A percentile compares a stretch with the other conserved stretches of the same genome.
Evolutionary conservation across 140 eudicot species (phyloP).

Genomic region (Stevia rebaudiana): DNA sequence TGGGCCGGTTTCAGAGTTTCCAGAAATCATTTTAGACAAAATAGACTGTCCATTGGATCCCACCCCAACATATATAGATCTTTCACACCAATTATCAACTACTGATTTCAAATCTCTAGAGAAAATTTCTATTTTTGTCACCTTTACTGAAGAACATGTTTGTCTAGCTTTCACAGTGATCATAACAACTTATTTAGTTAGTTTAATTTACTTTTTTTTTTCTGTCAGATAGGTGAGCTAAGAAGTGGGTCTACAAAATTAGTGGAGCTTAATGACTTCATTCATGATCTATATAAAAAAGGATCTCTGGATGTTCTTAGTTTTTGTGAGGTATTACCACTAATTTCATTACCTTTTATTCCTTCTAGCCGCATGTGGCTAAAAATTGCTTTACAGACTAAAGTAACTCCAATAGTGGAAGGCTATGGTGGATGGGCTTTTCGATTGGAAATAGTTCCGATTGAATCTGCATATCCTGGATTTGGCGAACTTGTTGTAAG

Average conservation of each 20-base stretch:
- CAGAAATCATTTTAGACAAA: too few relatives aligned
- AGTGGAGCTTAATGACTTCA: slow-evolving; percentile 75
- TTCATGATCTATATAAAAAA: slow-evolving; percentile 70
- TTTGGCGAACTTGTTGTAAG: slow-evolving; percentile 96
- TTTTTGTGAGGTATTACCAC: slow-evolving; percentile 73
- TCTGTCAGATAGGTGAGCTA: slow-evolving; percentile 75
- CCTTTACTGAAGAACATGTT: background rate
- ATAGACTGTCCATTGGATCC: too few relatives aligned
- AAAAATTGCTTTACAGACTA: slow-evolving; percentile 52
- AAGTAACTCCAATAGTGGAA: slow-evolving; percentile 98
- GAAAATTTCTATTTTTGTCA: background rate
- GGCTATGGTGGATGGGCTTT: slow-evolving; percentile 99
- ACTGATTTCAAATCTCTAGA: background rate
- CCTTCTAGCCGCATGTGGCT: background rate
- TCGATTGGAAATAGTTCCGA: slow-evolving; percentile 89
- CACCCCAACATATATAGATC: background rate
- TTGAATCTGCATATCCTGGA: slow-evolving; percentile 99
- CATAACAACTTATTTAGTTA: background rate
- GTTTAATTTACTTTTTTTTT: background rate
- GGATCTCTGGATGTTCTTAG: slow-evolving; percentile 80
- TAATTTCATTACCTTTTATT: background rate
- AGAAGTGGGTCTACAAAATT: slow-evolving; percentile 95
- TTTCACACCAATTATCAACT: background rate
- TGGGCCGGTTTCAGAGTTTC: too few relatives aligned
- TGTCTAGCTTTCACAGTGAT: background rate